Evolutionary conservation across 2,329 filamentous ascomycete species (phyloP).

Genomic region (Emericellopsis cladophorae): DNA sequence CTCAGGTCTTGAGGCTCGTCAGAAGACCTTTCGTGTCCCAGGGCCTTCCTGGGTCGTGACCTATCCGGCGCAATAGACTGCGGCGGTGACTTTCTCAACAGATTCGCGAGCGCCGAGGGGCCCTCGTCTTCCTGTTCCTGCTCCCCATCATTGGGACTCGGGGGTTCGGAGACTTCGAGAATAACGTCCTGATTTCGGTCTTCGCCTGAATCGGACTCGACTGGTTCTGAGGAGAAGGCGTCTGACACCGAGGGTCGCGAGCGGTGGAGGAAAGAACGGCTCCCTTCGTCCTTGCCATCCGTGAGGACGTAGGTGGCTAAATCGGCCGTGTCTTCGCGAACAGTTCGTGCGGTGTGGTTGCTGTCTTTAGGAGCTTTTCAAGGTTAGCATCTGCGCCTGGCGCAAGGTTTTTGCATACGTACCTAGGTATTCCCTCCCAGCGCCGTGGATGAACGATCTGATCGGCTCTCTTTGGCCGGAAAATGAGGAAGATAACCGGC

Average conservation of each 20-base stretch:
- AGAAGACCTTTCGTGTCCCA: too few species aligned
- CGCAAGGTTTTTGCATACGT: slow-evolving; percentile 9
- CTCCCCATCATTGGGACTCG: slow-evolving; percentile 22
- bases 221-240: slow-evolving; percentile 8
- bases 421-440: slow-evolving; percentile 48
- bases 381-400: background rate
- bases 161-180: slow-evolving; percentile 46
- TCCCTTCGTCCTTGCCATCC: slow-evolving; percentile 35
- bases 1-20: too few species aligned
- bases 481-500: slow-evolving; percentile 24
- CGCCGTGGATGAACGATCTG: slow-evolving; percentile 58
- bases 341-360: slow-evolving; percentile 61
- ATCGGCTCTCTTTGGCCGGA: slow-evolving; percentile 48
- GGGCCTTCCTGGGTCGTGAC: background rate
- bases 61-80: slow-evolving; percentile 9
- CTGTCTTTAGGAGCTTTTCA: slow-evolving; percentile 46
- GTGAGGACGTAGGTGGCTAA: slow-evolving; percentile 72
- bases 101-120: slow-evolving; percentile 27
- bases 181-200: slow-evolving; percentile 34
- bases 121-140: slow-evolving; percentile 12
- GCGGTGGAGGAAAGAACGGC: slow-evolving; percentile 31
- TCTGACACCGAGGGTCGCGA: slow-evolving; percentile 16
- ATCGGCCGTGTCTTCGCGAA: slow-evolving; percentile 79
- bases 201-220: slow-evolving; percentile 8
- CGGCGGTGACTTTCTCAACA: slow-evolving; percentile 30